Conservation (phyloP, 441 rosid genomes). For the Iberis amara region DNA sequence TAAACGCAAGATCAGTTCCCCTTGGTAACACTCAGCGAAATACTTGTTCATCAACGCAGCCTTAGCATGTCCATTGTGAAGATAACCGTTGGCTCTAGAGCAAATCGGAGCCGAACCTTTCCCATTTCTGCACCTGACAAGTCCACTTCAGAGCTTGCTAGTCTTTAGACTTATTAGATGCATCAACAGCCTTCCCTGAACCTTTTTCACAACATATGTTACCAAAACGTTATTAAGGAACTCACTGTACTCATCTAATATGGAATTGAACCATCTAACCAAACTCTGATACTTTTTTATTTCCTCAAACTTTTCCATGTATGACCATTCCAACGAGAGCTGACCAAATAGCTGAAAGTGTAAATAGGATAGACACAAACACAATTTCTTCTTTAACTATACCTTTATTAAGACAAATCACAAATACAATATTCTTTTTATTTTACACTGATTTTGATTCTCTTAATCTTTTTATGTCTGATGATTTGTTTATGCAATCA, state of each 20-base stretch:
- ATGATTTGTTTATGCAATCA: too few species aligned
- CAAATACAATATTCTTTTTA: too few species aligned
- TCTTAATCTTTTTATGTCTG: too few species aligned
- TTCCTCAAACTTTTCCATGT: slow-evolving; percentile 91
- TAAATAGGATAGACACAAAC: too few species aligned
- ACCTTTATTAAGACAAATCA: too few species aligned
- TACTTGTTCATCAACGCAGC: slow-evolving; percentile 83
- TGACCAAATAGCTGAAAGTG: too few species aligned
- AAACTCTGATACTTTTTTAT: slow-evolving; percentile 71
- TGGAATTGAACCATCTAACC: slow-evolving; percentile 76
- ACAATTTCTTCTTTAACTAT: too few species aligned
- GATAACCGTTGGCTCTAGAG: slow-evolving; percentile 95
- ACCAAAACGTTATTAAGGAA: slow-evolving; percentile 43
- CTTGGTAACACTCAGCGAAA: slow-evolving; percentile 76
- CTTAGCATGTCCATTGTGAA: slow-evolving; percentile 92
- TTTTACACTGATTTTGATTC: too few species aligned
- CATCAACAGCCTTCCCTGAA: slow-evolving; percentile 45
- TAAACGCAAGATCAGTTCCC: slow-evolving; percentile 66
- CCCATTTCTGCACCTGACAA: slow-evolving; percentile 79
- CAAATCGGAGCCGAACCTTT: slow-evolving; percentile 71
- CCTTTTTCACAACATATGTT: slow-evolving; percentile 53
- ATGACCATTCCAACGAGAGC: too few species aligned
- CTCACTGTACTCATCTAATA: slow-evolving; percentile 49
- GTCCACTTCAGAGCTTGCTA: slow-evolving; percentile 50
- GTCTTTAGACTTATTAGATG: slow-evolving; percentile 40